Conservation (phyloP, 2,329 filamentous ascomycete genomes). For the Rhynchosporium secalis region DNA sequence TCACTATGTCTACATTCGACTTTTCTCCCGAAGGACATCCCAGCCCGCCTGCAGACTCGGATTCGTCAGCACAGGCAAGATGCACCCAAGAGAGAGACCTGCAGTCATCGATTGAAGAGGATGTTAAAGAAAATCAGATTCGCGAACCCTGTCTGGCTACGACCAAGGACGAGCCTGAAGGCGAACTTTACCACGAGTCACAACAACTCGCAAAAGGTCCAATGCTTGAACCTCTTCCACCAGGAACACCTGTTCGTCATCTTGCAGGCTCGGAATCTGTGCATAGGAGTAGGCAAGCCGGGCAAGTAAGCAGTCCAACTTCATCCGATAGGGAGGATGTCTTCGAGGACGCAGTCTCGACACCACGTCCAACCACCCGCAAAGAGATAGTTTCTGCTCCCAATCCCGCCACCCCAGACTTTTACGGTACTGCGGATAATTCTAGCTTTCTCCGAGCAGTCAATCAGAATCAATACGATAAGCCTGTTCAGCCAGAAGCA, state of each 20-base stretch:
- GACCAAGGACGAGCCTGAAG: background rate
- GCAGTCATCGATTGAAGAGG: background rate
- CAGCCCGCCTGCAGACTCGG: conserved; percentile 16
- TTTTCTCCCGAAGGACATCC: conserved; percentile 16
- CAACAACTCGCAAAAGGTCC: background rate
- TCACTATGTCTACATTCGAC: conserved; percentile 27
- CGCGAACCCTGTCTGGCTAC: background rate
- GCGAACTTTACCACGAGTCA: background rate
- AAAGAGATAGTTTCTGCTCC: conserved; percentile 2
- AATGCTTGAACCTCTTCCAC: conserved; percentile 11
- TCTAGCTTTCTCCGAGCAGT: conserved; percentile 36
- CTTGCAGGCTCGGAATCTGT: background rate
- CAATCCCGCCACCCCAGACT: conserved; percentile 29
- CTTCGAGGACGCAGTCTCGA: conserved; percentile 35
- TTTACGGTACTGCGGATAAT: conserved; percentile 31
- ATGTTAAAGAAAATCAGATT: background rate
- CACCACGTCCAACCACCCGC: conserved; percentile 19
- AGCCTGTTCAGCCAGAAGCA: conserved; percentile 15
- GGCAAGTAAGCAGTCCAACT: conserved; percentile 49
- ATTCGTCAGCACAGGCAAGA: conserved; percentile 19
- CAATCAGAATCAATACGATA: conserved; percentile 25
- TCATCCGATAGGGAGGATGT: conserved; percentile 35
- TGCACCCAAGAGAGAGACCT: conserved; percentile 11
- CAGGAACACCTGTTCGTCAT: conserved; percentile 20
- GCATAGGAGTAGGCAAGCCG: conserved; percentile 38